Evolutionary conservation across 306 rosid genomes (phyloP).

Genomic region (Urtica urens): DNA sequence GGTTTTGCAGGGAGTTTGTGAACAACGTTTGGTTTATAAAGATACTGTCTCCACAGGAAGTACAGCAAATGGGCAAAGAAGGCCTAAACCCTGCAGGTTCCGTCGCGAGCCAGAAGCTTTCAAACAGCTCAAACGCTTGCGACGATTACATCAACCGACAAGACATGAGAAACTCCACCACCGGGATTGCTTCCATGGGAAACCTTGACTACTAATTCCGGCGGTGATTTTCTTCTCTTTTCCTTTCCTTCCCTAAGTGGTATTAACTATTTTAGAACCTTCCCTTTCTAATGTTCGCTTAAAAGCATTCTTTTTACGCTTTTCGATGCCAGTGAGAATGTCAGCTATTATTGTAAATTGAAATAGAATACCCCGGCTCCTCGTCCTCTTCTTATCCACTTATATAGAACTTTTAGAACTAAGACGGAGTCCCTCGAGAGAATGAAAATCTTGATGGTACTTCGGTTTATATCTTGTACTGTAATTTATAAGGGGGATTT

Average conservation of each 20-base stretch:
- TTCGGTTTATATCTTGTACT: constrained; percentile 19
- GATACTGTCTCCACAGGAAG: constrained; percentile 56
- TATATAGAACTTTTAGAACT: constrained; percentile 14
- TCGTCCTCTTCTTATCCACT: constrained; percentile 13
- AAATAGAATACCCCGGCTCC: constrained; percentile 33
- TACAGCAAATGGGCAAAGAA: constrained; percentile 57
- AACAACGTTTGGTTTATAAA: constrained; percentile 59
- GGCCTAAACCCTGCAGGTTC: constrained; percentile 26
- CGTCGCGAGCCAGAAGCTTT: constrained; percentile 28
- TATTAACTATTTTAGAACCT: constrained; percentile 15
- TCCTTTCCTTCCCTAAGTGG: constrained; percentile 9
- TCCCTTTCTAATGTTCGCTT: constrained; percentile 19
- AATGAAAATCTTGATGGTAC: constrained; percentile 13
- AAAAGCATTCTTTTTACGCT: constrained; percentile 26
- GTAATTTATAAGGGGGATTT: constrained; percentile 15
- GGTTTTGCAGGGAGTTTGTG: constrained; percentile 54
- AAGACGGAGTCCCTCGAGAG: constrained; percentile 15
- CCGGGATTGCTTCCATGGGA: constrained; percentile 47
- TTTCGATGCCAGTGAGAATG: constrained; percentile 25
- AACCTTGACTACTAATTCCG: constrained; percentile 36
- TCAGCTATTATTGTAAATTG: constrained; percentile 54
- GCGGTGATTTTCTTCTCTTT: constrained; percentile 9
- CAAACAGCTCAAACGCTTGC: constrained; percentile 26
- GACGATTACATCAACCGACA: constrained; percentile 34
- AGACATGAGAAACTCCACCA: constrained; percentile 42